A percentile compares a stretch with the other conserved stretches of the same genome.
phyloP scores from a whole-genome alignment of 192 early-diverging fungal genomes.

The Funneliformis geosporum region DNA sequence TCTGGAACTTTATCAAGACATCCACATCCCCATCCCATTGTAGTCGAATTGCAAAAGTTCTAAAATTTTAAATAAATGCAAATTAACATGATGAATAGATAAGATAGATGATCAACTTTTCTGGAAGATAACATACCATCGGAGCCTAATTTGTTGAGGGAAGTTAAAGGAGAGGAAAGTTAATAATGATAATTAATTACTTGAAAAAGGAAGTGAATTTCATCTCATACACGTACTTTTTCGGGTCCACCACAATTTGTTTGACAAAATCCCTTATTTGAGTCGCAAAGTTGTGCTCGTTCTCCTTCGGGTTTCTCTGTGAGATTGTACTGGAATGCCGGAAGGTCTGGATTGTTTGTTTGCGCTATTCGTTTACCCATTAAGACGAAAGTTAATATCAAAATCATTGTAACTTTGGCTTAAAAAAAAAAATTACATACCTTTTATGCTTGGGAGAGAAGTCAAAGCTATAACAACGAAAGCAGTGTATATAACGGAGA shows the following conservation, averaged over 20 bases:
- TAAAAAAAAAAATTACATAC: too few relatives aligned
- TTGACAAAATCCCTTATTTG: background rate
- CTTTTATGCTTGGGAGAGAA: too few relatives aligned
- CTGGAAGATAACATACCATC: background rate
- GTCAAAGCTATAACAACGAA: too few relatives aligned
- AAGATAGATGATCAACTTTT: background rate
- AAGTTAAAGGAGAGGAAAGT: background rate
- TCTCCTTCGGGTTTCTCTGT: background rate
- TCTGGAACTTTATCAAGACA: conserved; percentile 47
- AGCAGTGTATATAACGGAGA: too few relatives aligned
- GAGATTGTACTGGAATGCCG: background rate
- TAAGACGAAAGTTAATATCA: background rate
- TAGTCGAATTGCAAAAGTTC: conserved; percentile 56
- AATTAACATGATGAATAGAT: background rate
- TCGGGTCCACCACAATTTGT: conserved; percentile 12
- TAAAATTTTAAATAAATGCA: conserved; percentile 5
- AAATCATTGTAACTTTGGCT: too few relatives aligned
- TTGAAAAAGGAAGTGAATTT: background rate
- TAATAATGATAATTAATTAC: background rate
- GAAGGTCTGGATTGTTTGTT: background rate
- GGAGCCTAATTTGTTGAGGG: background rate
- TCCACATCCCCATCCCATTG: conserved; percentile 58
- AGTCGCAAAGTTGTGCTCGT: background rate
- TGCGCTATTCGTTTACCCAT: background rate
- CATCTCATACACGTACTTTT: background rate